Percentiles rank a stretch among this genome's conserved stretches.
phyloP scores from a whole-genome alignment of 352 stramenopile genomes.

The Globisporangium splendens region DNA sequence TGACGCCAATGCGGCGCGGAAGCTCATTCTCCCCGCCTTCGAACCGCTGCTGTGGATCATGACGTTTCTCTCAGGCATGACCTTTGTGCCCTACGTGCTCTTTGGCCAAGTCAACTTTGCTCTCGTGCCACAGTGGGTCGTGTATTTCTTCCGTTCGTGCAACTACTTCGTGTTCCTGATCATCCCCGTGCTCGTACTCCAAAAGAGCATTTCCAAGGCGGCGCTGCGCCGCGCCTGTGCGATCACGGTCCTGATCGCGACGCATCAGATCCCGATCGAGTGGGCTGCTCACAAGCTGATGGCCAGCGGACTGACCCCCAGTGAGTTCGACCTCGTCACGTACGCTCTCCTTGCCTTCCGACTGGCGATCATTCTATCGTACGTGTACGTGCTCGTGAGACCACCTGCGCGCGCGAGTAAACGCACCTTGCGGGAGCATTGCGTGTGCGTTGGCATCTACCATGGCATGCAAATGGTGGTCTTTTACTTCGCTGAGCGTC shows the following conservation, averaged over 20 bases:
- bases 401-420: too few relatives aligned
- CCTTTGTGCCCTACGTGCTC: neutral
- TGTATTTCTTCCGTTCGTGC: constrained; percentile 27
- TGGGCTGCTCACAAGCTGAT: neutral
- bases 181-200: constrained; percentile 10
- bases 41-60: constrained; percentile 52
- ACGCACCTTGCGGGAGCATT: too few relatives aligned
- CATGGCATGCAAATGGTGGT: too few relatives aligned
- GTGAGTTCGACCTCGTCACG: too few relatives aligned
- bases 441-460: too few relatives aligned
- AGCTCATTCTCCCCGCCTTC: constrained; percentile 52
- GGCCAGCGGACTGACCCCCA: too few relatives aligned
- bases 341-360: too few relatives aligned
- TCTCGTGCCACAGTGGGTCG: neutral
- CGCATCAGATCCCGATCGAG: constrained; percentile 31
- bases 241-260: constrained; percentile 16
- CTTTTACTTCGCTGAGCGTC: too few relatives aligned
- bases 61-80: constrained; percentile 13
- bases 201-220: constrained; percentile 11
- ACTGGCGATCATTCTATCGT: too few relatives aligned
- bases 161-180: constrained; percentile 8
- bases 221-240: constrained; percentile 15
- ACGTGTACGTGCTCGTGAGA: too few relatives aligned
- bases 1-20: constrained; percentile 33
- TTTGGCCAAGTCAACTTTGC: neutral